Conservation (phyloP, 768 basidiomycete species). For the Lentinula raphanica region DNA sequence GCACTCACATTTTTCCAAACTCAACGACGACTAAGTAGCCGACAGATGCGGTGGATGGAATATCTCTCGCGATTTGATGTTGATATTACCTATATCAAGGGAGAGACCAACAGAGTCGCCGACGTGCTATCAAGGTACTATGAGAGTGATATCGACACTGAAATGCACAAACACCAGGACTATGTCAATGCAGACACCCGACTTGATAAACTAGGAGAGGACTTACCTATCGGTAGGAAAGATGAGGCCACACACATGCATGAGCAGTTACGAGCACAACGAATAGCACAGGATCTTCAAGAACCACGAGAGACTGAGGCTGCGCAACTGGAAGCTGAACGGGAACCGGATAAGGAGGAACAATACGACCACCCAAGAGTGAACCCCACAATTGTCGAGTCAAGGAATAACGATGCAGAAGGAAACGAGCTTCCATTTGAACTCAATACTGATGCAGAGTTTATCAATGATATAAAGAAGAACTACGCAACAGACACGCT, state of each 20-base stretch:
- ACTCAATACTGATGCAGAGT: background rate
- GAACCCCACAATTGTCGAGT: background rate
- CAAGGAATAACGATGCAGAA: background rate
- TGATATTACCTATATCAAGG: conserved; percentile 22
- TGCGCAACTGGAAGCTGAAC: background rate
- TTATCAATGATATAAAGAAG: background rate
- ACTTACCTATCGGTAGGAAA: background rate
- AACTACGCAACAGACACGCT: background rate
- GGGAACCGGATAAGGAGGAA: background rate
- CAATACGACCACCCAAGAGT: background rate
- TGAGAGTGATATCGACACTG: conserved; percentile 16
- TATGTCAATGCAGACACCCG: conserved; percentile 16
- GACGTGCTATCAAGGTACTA: conserved; percentile 27
- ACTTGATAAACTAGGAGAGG: conserved; percentile 14
- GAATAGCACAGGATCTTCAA: background rate
- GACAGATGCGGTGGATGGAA: conserved; percentile 25
- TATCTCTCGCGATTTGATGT: conserved; percentile 24
- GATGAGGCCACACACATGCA: background rate
- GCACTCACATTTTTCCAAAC: conserved; percentile 19
- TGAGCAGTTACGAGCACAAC: background rate
- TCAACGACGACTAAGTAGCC: conserved; percentile 5
- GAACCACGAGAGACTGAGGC: background rate
- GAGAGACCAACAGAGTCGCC: conserved; percentile 20
- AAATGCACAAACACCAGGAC: conserved; percentile 13
- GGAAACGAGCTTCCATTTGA: too few relatives aligned